phyloP scores from a whole-genome alignment of 495 filamentous ascomycete species.

The Oidiodendron maius region DNA sequence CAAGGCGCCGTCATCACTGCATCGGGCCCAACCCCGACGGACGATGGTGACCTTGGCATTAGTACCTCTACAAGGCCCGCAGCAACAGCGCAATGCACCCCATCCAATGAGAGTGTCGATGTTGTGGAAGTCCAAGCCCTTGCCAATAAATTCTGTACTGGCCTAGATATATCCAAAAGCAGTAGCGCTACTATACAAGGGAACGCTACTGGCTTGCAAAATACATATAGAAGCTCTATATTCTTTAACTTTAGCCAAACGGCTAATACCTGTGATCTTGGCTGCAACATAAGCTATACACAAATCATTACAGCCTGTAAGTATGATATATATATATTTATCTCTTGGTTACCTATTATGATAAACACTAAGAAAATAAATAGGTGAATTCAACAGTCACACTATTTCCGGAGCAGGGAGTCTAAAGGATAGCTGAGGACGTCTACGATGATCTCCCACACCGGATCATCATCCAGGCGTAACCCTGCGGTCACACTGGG shows the following conservation, averaged over 20 bases:
- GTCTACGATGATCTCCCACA: background rate
- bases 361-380: background rate
- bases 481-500: background rate
- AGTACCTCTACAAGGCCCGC: conserved; percentile 2
- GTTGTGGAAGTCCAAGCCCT: conserved; percentile 1
- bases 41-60: conserved; percentile 1
- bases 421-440: conserved; percentile 6
- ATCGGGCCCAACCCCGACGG: conserved; percentile 5
- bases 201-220: background rate
- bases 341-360: background rate
- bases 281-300: conserved; percentile 3
- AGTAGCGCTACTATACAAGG: no score
- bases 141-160: conserved; percentile 1
- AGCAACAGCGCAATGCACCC: conserved; percentile 1
- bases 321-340: conserved; percentile 1
- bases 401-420: conserved; percentile 2
- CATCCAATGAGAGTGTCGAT: background rate
- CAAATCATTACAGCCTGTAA: conserved; percentile 3
- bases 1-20: conserved; percentile 4
- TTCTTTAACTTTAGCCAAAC: conserved; percentile 6
- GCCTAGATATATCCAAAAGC: no score
- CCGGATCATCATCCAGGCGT: background rate
- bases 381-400: no score
- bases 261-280: conserved; percentile 1
- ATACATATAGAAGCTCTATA: background rate